phyloP scores from a whole-genome alignment of 352 stramenopile genomes.

The Plasmopara halstedii region DNA sequence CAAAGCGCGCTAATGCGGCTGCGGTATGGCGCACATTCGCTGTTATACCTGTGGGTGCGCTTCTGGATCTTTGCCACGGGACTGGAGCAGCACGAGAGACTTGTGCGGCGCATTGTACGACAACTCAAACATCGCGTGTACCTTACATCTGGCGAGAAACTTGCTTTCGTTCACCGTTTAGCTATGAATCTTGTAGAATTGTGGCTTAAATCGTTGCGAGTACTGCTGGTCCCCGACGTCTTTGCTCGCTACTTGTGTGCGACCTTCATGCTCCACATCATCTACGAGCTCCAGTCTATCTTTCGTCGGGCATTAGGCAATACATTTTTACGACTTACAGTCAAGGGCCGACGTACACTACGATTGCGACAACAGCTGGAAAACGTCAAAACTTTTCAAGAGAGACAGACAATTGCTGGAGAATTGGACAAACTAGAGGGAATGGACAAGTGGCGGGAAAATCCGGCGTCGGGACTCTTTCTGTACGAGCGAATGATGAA shows the following conservation, averaged over 20 bases:
- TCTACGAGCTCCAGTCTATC: constrained; percentile 63
- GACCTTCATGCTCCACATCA: constrained; percentile 67
- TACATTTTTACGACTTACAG: constrained; percentile 34
- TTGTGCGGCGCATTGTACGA: constrained; percentile 33
- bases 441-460: constrained; percentile 76
- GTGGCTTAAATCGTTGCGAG: constrained; percentile 59
- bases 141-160: constrained; percentile 15
- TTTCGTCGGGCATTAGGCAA: constrained; percentile 19
- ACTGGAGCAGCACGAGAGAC: constrained; percentile 50
- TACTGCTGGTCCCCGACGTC: constrained; percentile 69
- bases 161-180: constrained; percentile 40
- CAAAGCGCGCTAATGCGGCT: constrained; percentile 14
- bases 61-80: constrained; percentile 79
- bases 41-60: constrained; percentile 49
- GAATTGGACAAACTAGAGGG: constrained; percentile 77
- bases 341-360: constrained; percentile 34
- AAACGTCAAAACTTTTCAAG: constrained; percentile 54
- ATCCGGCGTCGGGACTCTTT: constrained; percentile 56
- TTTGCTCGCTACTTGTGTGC: constrained; percentile 70
- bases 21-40: constrained; percentile 17
- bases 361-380: constrained; percentile 43
- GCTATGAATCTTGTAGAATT: constrained; percentile 62
- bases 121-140: constrained; percentile 51
- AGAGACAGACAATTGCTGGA: constrained; percentile 63
- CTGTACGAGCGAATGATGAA: constrained; percentile 76